Evolutionary conservation across 441 rosid genomes (phyloP), one percentile per base, ranked within the genome.

Genomic region (Sinapis alba): DNA sequence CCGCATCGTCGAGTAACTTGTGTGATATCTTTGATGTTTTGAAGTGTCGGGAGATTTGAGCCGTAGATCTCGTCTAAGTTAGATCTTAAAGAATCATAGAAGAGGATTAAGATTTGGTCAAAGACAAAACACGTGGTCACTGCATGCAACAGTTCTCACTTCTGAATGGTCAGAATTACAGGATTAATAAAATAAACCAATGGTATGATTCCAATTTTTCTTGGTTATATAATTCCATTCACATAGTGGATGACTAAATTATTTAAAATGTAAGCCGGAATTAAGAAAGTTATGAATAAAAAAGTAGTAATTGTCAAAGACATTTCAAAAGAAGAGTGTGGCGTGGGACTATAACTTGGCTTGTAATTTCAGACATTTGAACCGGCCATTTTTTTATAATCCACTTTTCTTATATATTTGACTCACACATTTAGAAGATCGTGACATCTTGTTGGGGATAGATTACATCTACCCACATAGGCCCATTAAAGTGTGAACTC

Each of bases 361-460:
- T 78, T 72, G 81, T 78, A 78, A 62, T 4, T 53, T 78, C 66
- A 78, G 70, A 54, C 78, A 21, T 72, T 78, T 62, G 71, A 78
- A 78, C 77, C 64, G 74, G 78, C 81, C 69, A 67, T 15, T 78
- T 53, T 72, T 53, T 18, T 78, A 53, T 67, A 12, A 54, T 67
- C 36, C 11, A 41, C 61, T 67, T 67, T 72, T 78, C 77, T 53
- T 51, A 1, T 10, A 15, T 41, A 61, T 66, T 72, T 67, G 68
- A 65, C 73, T 50, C 63, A 24, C 56, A 58, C 24, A 71, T 47
- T 65, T 59, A 57, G 24, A 47, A 24, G 76, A 77, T 26, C 1
- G 64, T 66, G 77, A 60, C 80, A 38, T 72, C 23, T 66, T n/a
- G n/a, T n/a, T n/a, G n/a, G n/a, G n/a, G n/a, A n/a, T n/a, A n/a